phyloP scores from a whole-genome alignment of 2,329 filamentous ascomycete genomes.

The Penicillium sp. region DNA sequence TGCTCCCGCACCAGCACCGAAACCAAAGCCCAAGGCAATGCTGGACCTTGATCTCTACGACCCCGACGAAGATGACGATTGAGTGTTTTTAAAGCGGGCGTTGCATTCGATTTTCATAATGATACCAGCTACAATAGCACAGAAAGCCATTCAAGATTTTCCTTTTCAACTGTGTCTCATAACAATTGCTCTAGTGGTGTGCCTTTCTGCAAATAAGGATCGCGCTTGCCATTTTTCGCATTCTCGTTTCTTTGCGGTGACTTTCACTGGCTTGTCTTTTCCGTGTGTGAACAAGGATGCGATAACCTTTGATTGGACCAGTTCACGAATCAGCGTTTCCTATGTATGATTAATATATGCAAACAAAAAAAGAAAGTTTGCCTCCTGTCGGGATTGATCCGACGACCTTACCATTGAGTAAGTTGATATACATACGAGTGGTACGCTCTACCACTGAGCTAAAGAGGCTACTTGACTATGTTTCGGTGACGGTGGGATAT shows the following conservation, averaged over 20 bases:
- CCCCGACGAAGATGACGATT: constrained; percentile 46
- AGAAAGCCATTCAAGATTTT: neutral
- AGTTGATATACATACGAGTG: constrained; percentile 26
- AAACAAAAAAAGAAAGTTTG: neutral
- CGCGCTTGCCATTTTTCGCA: too few relatives aligned
- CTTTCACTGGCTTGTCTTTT: too few relatives aligned
- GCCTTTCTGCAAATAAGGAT: too few relatives aligned
- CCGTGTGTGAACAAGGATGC: too few relatives aligned
- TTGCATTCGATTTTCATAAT: constrained; percentile 13
- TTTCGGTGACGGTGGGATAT: accelerated
- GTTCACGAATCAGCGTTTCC: too few relatives aligned
- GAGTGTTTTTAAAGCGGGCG: constrained; percentile 9
- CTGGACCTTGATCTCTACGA: constrained; percentile 47
- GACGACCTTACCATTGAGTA: neutral
- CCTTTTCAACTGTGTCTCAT: neutral
- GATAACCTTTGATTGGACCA: too few relatives aligned
- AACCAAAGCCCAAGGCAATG: constrained; percentile 40
- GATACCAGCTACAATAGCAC: constrained; percentile 19
- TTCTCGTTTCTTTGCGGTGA: too few relatives aligned
- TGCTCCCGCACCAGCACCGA: constrained; percentile 22
- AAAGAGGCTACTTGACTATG: neutral
- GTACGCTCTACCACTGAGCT: neutral
- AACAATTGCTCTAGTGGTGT: too few relatives aligned
- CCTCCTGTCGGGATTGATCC: neutral
- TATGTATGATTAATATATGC: too few relatives aligned